Evolutionary conservation across 345 rosid genomes (phyloP).

Genomic region (Kernera saxatilis): DNA sequence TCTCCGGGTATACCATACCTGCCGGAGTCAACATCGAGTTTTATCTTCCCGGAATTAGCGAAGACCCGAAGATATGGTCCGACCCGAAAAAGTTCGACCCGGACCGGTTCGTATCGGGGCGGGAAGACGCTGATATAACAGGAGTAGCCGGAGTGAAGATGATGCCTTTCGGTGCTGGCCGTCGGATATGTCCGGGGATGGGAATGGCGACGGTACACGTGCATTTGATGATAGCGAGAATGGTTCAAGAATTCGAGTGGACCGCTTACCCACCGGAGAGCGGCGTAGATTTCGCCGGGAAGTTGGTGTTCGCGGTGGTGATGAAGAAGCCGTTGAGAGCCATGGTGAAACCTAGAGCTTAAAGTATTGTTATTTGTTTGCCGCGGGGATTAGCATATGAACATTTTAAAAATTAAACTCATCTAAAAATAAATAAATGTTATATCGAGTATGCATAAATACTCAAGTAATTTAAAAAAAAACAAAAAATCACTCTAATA

Average conservation of each 20-base stretch:
- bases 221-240: slow-evolving; percentile 58
- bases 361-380: too few species aligned
- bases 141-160: slow-evolving; percentile 56
- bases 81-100: slow-evolving; percentile 67
- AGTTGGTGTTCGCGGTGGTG: slow-evolving; percentile 69
- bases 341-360: slow-evolving; percentile 43
- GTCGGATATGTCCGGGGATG: slow-evolving; percentile 76
- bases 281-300: slow-evolving; percentile 54
- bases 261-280: slow-evolving; percentile 32
- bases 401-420: too few species aligned
- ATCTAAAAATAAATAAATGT: too few species aligned
- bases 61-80: slow-evolving; percentile 56
- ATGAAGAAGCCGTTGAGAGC: slow-evolving; percentile 73
- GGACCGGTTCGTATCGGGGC: slow-evolving; percentile 45
- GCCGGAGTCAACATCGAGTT: slow-evolving; percentile 47
- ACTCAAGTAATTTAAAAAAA: too few species aligned
- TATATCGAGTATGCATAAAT: too few species aligned
- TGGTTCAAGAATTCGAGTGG: slow-evolving; percentile 93
- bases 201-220: slow-evolving; percentile 64
- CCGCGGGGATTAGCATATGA: too few species aligned
- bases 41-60: slow-evolving; percentile 41
- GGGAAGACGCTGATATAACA: slow-evolving; percentile 63
- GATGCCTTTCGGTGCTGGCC: slow-evolving; percentile 74
- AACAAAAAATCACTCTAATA: too few species aligned
- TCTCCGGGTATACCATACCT: slow-evolving; percentile 66